Base-by-base conservation (phyloP, 202 grass and related monocot species). In the Hordeum pubiflorum region DNA sequence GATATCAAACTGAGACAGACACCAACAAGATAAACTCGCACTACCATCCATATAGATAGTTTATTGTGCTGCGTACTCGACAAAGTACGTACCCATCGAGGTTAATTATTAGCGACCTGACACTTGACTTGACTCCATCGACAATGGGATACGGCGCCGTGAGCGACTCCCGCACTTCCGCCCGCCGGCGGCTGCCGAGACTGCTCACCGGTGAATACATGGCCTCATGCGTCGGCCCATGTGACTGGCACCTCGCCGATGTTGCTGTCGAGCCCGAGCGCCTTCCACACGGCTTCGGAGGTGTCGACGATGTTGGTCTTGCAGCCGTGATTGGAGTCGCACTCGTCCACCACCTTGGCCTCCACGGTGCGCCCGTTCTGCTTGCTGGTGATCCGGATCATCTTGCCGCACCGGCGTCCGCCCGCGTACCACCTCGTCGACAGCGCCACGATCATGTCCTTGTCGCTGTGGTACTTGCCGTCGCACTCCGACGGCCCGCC, bases 321-420 rank as follows among this genome's bases (percentile, higher is more conserved):
- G 65, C 87, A 92, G 7, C 90, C 87, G 9, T 31, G 27, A 0
- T 20, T 8, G 15, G 90, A 84, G 74, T 92, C 90, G 67, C 90
- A 89, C 77, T 92, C 87, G 67, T 89, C 90, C 22, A 92, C 86
- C 7, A 92, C 86, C 24, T 7, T 56, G 10, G 84, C 87, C 50
- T 37, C 37, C 48, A 92, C 87, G 40, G 34, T 18, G 31, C 23
- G 40, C 2, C 77, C 77, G 12, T 37, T 65, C 1, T 38, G 13
- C 59, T 0, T 13, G 79, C 78, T 81, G 11, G 74, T 82, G 63
- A 91, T 91, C 24, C 38, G 12, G 57, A 92, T 86, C 8, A 4
- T 21, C 69, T 81, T 77, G 27, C 26, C 20, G 60, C 90, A 92
- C 15, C 90, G 83, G 9, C 10, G 21, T 3, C 74, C 72, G 13